phyloP scores from a whole-genome alignment of 805 yeast species.

The Yamadazyma endophytica region DNA sequence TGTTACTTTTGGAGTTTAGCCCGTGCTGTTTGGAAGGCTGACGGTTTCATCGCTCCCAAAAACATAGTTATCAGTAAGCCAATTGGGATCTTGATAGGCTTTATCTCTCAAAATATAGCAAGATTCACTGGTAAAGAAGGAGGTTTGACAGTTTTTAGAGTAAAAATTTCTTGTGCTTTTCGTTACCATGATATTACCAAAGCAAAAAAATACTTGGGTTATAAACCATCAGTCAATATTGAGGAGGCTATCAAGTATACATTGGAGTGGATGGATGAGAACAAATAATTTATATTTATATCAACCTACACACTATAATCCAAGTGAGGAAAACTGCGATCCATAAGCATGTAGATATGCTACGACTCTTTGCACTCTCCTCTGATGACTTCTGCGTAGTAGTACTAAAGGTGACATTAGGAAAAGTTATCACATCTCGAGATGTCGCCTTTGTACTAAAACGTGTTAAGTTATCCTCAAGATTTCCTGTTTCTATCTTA shows the following conservation, averaged over 20 bases:
- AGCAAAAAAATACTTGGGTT: slow-evolving; percentile 75
- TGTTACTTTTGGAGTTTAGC: slow-evolving; percentile 97
- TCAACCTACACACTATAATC: no score
- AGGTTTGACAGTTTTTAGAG: slow-evolving; percentile 94
- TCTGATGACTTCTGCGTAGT: no score
- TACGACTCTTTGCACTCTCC: no score
- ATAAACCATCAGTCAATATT: slow-evolving; percentile 71
- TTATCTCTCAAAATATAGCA: slow-evolving; percentile 71
- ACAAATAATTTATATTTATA: slow-evolving; percentile 2
- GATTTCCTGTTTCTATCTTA: no score
- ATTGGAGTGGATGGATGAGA: slow-evolving; percentile 85
- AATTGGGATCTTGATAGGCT: slow-evolving; percentile 79
- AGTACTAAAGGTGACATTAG: no score
- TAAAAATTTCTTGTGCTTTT: slow-evolving; percentile 83
- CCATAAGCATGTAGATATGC: no score
- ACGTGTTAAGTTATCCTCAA: no score
- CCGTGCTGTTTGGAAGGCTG: slow-evolving; percentile 95
- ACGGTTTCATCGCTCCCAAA: slow-evolving; percentile 72
- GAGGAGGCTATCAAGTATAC: slow-evolving; percentile 79
- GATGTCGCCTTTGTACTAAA: no score
- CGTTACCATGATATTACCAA: slow-evolving; percentile 90
- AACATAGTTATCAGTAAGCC: slow-evolving; percentile 68
- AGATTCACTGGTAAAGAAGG: slow-evolving; percentile 76
- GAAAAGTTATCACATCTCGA: no score
- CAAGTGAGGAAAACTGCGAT: no score